phyloP scores from a whole-genome alignment of 1,284 basidiomycete species.

The Trichosporon inkin region DNA sequence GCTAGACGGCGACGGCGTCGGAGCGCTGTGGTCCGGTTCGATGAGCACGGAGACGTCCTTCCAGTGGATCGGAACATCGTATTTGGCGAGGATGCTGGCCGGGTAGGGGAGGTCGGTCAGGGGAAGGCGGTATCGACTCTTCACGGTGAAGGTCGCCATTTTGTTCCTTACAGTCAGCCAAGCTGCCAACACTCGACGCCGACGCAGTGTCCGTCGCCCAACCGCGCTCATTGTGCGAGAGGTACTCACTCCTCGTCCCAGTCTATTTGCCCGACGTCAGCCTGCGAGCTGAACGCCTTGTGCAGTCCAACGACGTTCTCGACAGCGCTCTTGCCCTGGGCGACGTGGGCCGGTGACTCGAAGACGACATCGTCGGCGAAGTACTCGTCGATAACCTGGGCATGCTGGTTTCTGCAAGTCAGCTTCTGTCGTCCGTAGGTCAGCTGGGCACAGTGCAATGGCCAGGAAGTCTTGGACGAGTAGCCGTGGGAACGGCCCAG shows the following conservation, averaged over 20 bases:
- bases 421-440: background rate
- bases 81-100: constrained; percentile 11
- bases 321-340: constrained; percentile 31
- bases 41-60: constrained; percentile 25
- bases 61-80: constrained; percentile 19
- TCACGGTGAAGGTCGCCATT: constrained; percentile 26
- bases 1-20: constrained; percentile 11
- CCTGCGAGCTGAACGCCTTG: constrained; percentile 20
- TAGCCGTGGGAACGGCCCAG: no score
- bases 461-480: no score
- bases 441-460: no score
- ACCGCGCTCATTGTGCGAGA: no score
- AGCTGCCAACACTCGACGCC: background rate
- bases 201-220: no score
- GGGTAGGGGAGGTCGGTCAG: constrained; percentile 18
- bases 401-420: constrained; percentile 27
- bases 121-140: constrained; percentile 27
- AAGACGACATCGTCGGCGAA: constrained; percentile 35
- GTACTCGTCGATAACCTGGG: constrained; percentile 34
- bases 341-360: constrained; percentile 20
- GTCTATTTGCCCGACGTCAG: constrained; percentile 27
- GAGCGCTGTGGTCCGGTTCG: constrained; percentile 26
- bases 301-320: constrained; percentile 34
- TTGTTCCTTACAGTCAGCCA: constrained; percentile 23
- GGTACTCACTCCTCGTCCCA: constrained; percentile 36